Percentiles rank a stretch among this genome's conserved stretches.
Evolutionary conservation across 768 basidiomycete species (phyloP).

Genomic region (Calocybe cyanea): DNA sequence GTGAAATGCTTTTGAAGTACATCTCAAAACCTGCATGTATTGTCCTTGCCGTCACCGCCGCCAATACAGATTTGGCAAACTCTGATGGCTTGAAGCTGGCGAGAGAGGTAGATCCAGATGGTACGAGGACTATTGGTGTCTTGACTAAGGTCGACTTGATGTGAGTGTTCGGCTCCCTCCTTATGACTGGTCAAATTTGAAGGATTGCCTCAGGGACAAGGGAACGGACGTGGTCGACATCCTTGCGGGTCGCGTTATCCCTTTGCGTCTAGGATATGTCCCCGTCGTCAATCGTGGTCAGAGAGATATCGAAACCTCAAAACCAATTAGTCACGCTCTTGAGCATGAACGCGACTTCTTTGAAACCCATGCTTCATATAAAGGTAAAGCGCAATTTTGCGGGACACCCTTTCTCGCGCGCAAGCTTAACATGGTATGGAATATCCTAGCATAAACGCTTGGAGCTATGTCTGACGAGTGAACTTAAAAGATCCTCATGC

Average conservation of each 20-base stretch:
- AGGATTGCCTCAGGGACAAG: constrained; percentile 69
- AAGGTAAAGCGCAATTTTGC: constrained; percentile 92
- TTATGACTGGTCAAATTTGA: constrained; percentile 4
- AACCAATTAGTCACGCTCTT: constrained; percentile 80
- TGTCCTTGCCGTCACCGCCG: constrained; percentile 92
- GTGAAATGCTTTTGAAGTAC: constrained; percentile 93
- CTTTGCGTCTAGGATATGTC: constrained; percentile 93
- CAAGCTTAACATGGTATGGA: constrained; percentile 86
- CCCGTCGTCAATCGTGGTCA: constrained; percentile 99
- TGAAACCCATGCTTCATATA: constrained; percentile 90
- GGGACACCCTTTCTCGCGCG: constrained; percentile 96
- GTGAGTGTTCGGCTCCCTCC: constrained; percentile 44
- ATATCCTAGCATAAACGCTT: not conserved
- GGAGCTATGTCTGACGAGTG: not conserved
- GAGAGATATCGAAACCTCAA: constrained; percentile 89
- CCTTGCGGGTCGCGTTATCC: constrained; percentile 94
- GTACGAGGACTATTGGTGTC: constrained; percentile 95
- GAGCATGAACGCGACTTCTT: constrained; percentile 92
- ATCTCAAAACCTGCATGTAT: constrained; percentile 96
- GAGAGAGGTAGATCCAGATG: constrained; percentile 95
- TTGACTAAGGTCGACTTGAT: constrained; percentile 98
- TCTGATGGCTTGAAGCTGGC: constrained; percentile 97
- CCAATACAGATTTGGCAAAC: constrained; percentile 97
- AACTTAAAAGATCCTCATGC: constrained; percentile 84
- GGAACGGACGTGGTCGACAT: constrained; percentile 99